A percentile compares a stretch with the other conserved stretches of the same genome.
These are phyloP conservation scores for Solidago caesia DNA, from an alignment of 129 eudicot genomes.

Conservation along the genomic window DNA sequence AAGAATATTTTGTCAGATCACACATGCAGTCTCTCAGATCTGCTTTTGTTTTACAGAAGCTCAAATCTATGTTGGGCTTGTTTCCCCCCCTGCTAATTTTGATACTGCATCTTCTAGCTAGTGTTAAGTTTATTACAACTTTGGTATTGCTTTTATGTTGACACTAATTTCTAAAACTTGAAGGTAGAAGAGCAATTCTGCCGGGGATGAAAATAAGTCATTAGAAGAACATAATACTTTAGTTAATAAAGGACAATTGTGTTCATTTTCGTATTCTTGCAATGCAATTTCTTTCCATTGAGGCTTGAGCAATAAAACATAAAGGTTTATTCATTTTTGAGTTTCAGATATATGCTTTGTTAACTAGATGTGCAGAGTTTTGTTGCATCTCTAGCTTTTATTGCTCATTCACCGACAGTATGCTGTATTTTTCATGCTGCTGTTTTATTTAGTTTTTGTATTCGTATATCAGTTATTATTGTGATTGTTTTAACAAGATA, in stretches of 20 bases:
- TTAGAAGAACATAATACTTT: neutral
- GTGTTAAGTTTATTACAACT: neutral
- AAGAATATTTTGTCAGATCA: neutral
- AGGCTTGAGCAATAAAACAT: neutral
- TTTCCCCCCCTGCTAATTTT: neutral
- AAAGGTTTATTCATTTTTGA: neutral
- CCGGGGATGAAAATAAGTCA: neutral
- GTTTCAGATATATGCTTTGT: neutral
- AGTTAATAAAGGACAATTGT: slow-evolving; percentile 10
- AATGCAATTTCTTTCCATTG: neutral
- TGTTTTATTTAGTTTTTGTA: neutral
- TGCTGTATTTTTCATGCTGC: neutral
- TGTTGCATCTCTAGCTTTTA: neutral
- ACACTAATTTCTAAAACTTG: slow-evolving; percentile 16
- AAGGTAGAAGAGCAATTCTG: neutral
- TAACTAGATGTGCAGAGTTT: neutral
- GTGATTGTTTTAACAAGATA: neutral
- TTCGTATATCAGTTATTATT: neutral
- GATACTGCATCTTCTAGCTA: neutral
- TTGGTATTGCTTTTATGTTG: neutral
- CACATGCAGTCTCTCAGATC: neutral
- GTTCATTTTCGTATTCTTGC: neutral
- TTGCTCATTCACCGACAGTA: neutral
- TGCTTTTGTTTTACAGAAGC: slow-evolving; percentile 5
- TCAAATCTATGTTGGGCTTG: neutral